Evolutionary conservation across 148 eudicot genomes (phyloP), one percentile per base, ranked within the genome.

Genomic region (Fagopyrum esculentum): DNA sequence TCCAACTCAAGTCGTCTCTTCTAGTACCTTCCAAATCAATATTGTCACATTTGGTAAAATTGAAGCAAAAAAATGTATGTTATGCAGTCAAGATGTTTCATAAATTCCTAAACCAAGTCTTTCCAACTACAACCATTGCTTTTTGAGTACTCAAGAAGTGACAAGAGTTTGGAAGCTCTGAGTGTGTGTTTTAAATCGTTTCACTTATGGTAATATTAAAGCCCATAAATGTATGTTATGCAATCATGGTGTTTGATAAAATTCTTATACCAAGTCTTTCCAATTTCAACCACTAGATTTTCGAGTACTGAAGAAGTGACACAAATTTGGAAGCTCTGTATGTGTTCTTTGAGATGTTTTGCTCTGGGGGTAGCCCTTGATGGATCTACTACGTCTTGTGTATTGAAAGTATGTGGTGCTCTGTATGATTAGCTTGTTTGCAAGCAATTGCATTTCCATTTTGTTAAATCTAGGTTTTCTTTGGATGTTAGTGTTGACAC

Each of bases 401-500:
- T 82, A 30, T 52, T 91, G 63, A 94, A 94, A 83, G 89, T 84
- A n/a, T 94, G 83, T 29, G 89, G 88, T 71, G 83, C 83, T 76
- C 78, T 86, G 57, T 74, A 69, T 29, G 73, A 86, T 78, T 75
- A 63, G 54, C 61, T 8, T 69, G 35, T 84, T 17, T 96, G 97
- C 26, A 89, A 77, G 76, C 96, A 88, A 66, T 69, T 94, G 22
- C 93, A 94, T 82, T 85, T 89, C 63, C 85, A 79, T 73, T 82
- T 86, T 78, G 11, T 86, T 69, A 91, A 89, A 79, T 84, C 81
- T 16, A 96, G 93, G 72, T 87, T 88, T 69, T 59, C 80, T 6
- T 82, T 78, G 45, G 87, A 91, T 90, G 89, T 94, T 51, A 90
- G 91, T 80, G 97, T 92, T 46, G 92, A 97, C 16, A 88, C 96